These are phyloP conservation scores for Holtermanniella nyarrowii DNA, from an alignment of 768 basidiomycete genomes.

Conservation along the genomic window DNA sequence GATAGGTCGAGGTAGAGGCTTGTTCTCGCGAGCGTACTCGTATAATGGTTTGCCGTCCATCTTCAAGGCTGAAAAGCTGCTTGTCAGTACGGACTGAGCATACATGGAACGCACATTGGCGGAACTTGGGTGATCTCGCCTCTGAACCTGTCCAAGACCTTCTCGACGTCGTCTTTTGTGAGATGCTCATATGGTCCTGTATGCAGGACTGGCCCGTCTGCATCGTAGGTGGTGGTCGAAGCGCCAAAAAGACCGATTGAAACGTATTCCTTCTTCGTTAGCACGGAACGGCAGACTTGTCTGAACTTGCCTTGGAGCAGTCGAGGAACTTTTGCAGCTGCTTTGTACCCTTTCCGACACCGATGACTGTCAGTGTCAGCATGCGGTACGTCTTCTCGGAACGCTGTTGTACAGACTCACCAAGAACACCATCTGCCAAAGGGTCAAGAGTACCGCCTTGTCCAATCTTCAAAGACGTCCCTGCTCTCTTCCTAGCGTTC, in stretches of 20 bases:
- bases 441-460: constrained; percentile 81
- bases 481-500: constrained; percentile 45
- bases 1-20: constrained; percentile 88
- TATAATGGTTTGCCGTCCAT: constrained; percentile 95
- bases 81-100: not conserved
- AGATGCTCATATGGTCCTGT: constrained; percentile 53
- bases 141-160: constrained; percentile 58
- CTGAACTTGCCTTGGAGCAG: constrained; percentile 64
- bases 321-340: constrained; percentile 69
- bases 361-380: constrained; percentile 56
- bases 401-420: constrained; percentile 44
- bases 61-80: constrained; percentile 91
- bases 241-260: constrained; percentile 86
- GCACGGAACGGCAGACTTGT: not conserved
- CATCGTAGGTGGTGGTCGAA: constrained; percentile 90
- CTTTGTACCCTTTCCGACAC: constrained; percentile 82
- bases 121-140: constrained; percentile 85
- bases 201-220: constrained; percentile 70
- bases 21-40: constrained; percentile 85
- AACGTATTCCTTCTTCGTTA: constrained; percentile 63
- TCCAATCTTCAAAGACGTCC: constrained; percentile 43
- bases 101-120: constrained; percentile 57
- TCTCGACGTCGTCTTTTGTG: constrained; percentile 63
- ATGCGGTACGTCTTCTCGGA: not conserved
- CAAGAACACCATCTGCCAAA: constrained; percentile 86